Base-by-base conservation (phyloP, 2,329 filamentous ascomycete species). In the Chaetomiaceae sp. region DNA sequence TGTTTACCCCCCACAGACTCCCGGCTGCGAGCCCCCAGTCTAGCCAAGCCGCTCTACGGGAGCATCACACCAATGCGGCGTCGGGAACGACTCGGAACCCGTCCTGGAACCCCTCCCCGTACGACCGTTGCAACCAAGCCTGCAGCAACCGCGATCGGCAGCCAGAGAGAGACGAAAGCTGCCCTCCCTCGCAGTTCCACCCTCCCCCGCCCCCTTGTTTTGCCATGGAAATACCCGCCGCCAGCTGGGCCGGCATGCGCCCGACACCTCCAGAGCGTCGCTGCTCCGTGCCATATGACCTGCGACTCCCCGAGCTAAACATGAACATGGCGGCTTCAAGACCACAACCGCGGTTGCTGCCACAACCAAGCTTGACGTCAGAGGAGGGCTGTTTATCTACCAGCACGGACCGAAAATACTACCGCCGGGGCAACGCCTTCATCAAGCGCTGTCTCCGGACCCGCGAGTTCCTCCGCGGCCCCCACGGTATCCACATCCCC, bases 381-480 rank as follows among this genome's bases (percentile, higher is more conserved):
- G 59, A 69, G 51, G 58, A 64, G 30, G 58, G 62, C 2, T 63
- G 59, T 33, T 47, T 66, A 46, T 61, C 56, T 25, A 58, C 58
- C 36, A 64, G 61, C 18, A 59, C 59, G 45, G 65, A 67, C 48
- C 58, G 64, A 42, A 66, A 66, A 54, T 66, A 67, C 41, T 67
- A 65, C 46, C 61, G 61, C 18, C 55, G 55, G 25, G 64, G 55
- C n/a, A 48, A 48, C 14, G 54, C 59, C 23, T 67, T 65, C 37
- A 63, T 68, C 51, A 70, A 69, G 48, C 60, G 65, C 25, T 67
- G 54, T 41, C 59, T 69, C 13, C 61, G 65, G 10, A 63, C 64
- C 2, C 50, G 18, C 20, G 67, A 70, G 53, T 69, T 64, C 43
- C 60, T 60, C 23, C 63, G 57, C 10, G 62, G 62, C 6, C 60